Conservation (phyloP, 2,329 filamentous ascomycete genomes). For the Cladosporium sp. region DNA sequence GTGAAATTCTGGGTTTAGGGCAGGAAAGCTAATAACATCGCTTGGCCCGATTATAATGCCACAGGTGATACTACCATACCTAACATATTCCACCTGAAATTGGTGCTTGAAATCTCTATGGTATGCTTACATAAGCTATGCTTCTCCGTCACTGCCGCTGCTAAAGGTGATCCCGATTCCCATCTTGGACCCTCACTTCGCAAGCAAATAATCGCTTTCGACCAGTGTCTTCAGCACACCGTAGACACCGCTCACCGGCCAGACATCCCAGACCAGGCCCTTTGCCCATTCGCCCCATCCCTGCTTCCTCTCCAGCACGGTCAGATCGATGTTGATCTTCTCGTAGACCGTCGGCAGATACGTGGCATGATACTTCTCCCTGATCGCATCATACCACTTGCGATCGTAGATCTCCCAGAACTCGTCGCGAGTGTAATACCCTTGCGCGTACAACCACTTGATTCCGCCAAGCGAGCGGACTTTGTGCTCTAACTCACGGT, state of each 20-base stretch:
- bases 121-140: no score
- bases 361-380: slow-evolving; percentile 54
- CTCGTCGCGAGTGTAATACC: slow-evolving; percentile 62
- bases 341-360: slow-evolving; percentile 62
- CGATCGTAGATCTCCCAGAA: slow-evolving; percentile 64
- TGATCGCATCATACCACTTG: slow-evolving; percentile 54
- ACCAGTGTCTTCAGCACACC: slow-evolving; percentile 36
- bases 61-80: no score
- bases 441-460: slow-evolving; percentile 67
- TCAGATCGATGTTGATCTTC: slow-evolving; percentile 54
- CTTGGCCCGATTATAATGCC: no score
- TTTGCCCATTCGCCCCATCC: slow-evolving; percentile 6
- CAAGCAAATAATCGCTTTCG: slow-evolving; percentile 33
- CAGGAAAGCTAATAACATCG: no score
- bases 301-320: neutral
- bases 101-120: no score
- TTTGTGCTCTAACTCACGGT: slow-evolving; percentile 57
- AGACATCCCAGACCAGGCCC: slow-evolving; percentile 19
- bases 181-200: slow-evolving; percentile 15
- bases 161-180: no score
- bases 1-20: no score
- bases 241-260: slow-evolving; percentile 36
- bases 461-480: slow-evolving; percentile 57
- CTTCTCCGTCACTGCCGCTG: no score
- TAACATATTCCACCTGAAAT: no score